Evolutionary conservation across 2,329 filamentous ascomycete genomes (phyloP).

Genomic region (Colletotrichum aenigma): DNA sequence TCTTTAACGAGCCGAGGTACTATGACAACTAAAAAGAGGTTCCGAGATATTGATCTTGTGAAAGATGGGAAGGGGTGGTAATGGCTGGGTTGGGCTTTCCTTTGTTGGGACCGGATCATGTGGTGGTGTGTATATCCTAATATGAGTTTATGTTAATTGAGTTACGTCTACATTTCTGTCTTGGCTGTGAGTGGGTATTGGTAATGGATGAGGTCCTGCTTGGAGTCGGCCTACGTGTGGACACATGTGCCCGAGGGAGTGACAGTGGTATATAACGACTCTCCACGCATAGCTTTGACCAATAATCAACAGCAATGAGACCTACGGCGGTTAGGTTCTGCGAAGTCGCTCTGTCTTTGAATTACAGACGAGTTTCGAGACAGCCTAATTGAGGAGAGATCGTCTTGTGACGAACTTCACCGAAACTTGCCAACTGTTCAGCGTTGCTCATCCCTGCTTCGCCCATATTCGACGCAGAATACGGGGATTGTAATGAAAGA

Average conservation of each 20-base stretch:
- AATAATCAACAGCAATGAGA: no score
- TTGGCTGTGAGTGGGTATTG: not conserved
- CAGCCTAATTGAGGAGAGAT: no score
- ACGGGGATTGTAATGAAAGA: accelerated
- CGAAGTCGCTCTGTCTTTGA: no score
- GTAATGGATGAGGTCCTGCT: accelerated
- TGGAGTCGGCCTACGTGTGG: no score
- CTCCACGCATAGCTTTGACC: no score
- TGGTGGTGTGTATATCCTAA: not conserved
- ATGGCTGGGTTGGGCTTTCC: not conserved
- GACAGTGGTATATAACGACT: no score
- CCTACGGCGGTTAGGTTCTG: no score
- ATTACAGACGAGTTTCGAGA: not conserved
- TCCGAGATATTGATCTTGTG: not conserved
- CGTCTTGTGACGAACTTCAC: not conserved
- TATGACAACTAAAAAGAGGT: conserved; percentile 42
- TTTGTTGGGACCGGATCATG: not conserved
- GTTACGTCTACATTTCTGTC: not conserved
- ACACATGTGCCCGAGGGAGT: no score
- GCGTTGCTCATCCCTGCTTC: accelerated
- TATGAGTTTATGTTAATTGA: not conserved
- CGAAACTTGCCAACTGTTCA: not conserved
- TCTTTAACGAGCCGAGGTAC: conserved; percentile 91
- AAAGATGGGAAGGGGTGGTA: not conserved
- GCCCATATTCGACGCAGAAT: not conserved